Base-by-base conservation (phyloP, 2,329 filamentous ascomycete genomes). In the Trichoderma harzianum region DNA sequence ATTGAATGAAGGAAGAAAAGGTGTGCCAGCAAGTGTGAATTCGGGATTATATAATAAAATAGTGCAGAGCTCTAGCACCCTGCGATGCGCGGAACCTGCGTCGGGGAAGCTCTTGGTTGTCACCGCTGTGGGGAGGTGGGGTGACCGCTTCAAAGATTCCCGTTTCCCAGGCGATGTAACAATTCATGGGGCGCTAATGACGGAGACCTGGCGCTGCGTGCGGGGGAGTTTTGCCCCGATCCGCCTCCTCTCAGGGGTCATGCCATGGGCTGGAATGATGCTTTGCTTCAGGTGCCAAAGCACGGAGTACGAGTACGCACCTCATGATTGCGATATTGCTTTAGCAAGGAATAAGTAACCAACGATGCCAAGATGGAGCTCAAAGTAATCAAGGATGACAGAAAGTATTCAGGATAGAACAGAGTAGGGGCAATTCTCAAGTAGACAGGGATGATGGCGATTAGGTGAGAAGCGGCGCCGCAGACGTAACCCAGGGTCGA, bases 241-340 rank as follows among this genome's bases (percentile, higher is more conserved):
- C 53, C 43, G 43, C n/a, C 43, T 51, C 43, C 43, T 62, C 67
- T 62, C 57, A 69, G 55, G 67, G 67, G 65, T 53, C 39, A 43
- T 47, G n/a, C 18, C 3, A 30, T 39, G 60, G 39, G 32, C 21
- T 57, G 58, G 60, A 34, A 12, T 57, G 32, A 34, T 70, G 43
- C 58, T 51, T 28, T 53, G 30, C 18, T 34, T 18, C 16, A 39
- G 36, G 39, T 24, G n/a, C n/a, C 28, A 36, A 12, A 63, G 21
- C 32, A 30, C 7, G 7, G 39, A 43, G 30, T 26, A 30, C n/a
- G 11, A 24, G 43, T 51, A 73, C 72, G 67, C 72, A 71, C 71
- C 71, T 71, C 72, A 73, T 73, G 26, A 67, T 73, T 68, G 70
- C 28, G 18, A 18, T 66, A 7, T 63, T 14, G 21, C 7, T 61